Percentiles rank a stretch among this genome's conserved stretches.
phyloP scores from a whole-genome alignment of 768 basidiomycete species.

The Leccinum aurantiacum region DNA sequence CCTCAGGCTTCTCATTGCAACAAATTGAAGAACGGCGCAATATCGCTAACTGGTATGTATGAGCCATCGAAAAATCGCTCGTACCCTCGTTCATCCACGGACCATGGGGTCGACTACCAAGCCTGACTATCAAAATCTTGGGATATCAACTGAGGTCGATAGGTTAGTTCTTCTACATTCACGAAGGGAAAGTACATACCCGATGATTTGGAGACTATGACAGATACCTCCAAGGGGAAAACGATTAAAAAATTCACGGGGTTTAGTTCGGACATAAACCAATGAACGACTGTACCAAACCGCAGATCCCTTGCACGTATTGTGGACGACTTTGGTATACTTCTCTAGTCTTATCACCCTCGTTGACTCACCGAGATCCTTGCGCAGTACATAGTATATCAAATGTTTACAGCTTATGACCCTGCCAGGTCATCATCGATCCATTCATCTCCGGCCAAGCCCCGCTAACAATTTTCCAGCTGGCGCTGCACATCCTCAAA shows the following conservation, averaged over 20 bases:
- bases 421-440: background rate
- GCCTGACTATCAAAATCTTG: background rate
- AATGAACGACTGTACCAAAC: background rate
- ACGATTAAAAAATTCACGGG: background rate
- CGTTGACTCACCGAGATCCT: background rate
- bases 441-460: background rate
- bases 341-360: background rate
- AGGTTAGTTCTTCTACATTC: background rate
- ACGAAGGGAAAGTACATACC: background rate
- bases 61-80: background rate
- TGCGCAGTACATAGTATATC: background rate
- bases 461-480: background rate
- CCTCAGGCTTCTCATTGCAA: background rate
- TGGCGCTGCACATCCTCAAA: background rate
- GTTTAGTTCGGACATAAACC: background rate
- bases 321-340: background rate
- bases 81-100: background rate
- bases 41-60: conserved; percentile 17
- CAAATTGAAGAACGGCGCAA: conserved; percentile 5
- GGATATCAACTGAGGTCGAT: background rate
- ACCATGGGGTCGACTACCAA: background rate
- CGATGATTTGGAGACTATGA: background rate
- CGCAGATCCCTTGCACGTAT: background rate
- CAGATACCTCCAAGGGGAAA: background rate
- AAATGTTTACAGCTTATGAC: background rate